A percentile compares a stretch with the other conserved stretches of the same genome.
Conservation (phyloP, 768 basidiomycete genomes). For the Symmetrospora coprosmae region DNA sequence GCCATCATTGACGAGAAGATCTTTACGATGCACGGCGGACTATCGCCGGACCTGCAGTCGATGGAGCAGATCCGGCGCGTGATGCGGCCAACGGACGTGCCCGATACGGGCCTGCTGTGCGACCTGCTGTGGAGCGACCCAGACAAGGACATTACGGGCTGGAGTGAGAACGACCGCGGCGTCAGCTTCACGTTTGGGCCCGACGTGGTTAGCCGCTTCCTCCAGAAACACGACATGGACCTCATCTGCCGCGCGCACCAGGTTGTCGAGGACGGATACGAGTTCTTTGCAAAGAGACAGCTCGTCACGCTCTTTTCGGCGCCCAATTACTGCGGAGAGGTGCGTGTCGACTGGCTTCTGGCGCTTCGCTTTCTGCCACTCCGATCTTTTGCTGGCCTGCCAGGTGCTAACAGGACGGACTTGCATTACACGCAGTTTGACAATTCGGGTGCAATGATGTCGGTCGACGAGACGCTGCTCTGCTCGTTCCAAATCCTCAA, state of each 20-base stretch:
- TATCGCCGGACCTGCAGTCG: constrained; percentile 91
- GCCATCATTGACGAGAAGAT: constrained; percentile 99
- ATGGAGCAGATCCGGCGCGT: constrained; percentile 99
- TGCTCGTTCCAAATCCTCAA: constrained; percentile 99
- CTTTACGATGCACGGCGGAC: constrained; percentile 97
- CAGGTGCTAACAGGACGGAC: too few relatives aligned
- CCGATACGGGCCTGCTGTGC: constrained; percentile 89
- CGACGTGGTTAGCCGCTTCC: constrained; percentile 91
- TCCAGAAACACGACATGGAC: constrained; percentile 99
- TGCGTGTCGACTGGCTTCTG: too few relatives aligned
- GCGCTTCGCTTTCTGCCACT: too few relatives aligned
- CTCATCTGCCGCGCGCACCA: constrained; percentile 97
- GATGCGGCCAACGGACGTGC: constrained; percentile 97
- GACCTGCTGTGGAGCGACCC: constrained; percentile 98
- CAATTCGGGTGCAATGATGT: constrained; percentile 99
- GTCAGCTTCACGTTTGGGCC: constrained; percentile 98
- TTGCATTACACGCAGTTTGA: constrained; percentile 94
- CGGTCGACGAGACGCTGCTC: constrained; percentile 87
- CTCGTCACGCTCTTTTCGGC: constrained; percentile 93
- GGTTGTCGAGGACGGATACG: constrained; percentile 98
- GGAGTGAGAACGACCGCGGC: constrained; percentile 98
- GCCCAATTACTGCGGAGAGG: constrained; percentile 41
- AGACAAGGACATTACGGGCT: constrained; percentile 97
- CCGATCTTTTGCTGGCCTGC: too few relatives aligned
- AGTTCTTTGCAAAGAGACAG: constrained; percentile 96